phyloP scores from a whole-genome alignment of 192 early-diverging fungal species.

The Glomus cerebriforme region DNA sequence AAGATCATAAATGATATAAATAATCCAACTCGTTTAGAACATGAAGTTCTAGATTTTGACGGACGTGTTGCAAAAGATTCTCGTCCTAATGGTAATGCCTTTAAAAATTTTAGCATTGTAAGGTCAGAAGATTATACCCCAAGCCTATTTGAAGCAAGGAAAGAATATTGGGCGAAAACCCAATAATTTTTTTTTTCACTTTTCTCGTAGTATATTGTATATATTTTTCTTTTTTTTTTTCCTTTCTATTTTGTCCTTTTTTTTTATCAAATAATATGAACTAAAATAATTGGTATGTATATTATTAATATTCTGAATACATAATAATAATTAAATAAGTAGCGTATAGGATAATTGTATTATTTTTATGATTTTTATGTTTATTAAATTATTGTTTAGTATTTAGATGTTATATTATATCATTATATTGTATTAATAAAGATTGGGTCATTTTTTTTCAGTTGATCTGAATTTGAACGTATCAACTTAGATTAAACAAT shows the following conservation, averaged over 20 bases:
- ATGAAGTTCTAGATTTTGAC: constrained; percentile 45
- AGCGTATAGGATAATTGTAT: too few relatives aligned
- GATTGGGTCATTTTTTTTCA: too few relatives aligned
- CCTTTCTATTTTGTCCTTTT: background rate
- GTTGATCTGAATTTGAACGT: too few relatives aligned
- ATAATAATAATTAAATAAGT: background rate
- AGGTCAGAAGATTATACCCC: background rate
- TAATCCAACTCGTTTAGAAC: constrained; percentile 48
- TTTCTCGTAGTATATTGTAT: background rate
- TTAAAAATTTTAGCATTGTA: constrained; percentile 24
- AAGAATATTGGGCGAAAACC: constrained; percentile 21
- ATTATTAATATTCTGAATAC: background rate
- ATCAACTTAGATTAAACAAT: too few relatives aligned
- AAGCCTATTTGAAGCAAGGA: background rate
- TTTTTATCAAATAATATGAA: background rate
- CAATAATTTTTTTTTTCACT: background rate
- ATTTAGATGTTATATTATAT: too few relatives aligned
- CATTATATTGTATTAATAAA: too few relatives aligned
- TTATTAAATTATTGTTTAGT: too few relatives aligned
- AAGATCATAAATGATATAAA: constrained; percentile 8
- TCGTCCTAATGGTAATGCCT: constrained; percentile 53
- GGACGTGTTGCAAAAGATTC: constrained; percentile 43
- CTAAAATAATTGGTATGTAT: background rate
- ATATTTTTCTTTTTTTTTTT: too few relatives aligned
- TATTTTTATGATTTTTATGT: too few relatives aligned